Base-by-base conservation (phyloP, 768 basidiomycete species). In the Trichaptum fuscoviolaceum region DNA sequence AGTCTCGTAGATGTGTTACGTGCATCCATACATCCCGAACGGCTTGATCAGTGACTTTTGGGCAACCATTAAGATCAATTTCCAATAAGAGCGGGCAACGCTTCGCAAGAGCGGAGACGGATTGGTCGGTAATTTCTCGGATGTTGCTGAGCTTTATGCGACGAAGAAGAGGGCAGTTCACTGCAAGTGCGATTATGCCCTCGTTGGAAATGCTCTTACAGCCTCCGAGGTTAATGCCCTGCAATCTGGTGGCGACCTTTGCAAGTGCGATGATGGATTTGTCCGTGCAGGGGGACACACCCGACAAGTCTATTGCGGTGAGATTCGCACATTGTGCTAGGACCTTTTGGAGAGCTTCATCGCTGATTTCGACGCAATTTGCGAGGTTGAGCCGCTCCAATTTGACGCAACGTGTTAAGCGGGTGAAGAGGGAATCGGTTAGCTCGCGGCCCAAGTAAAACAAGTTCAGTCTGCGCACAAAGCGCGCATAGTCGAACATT, bases 381-480 rank as follows among this genome's bases (percentile, higher is more conserved):
- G 91, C 88, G 64, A 97, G 87, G 17, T 93, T 95, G 69, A 98
- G 84, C 63, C 95, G 88, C 77, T 97, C 96, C 63, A 96, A 84
- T 62, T 92, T 82, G 71, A 87, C 83, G 77, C 95, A 97, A 64
- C 81, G 83, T 52, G 84, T 81, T 69, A 96, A 86, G 61, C 87
- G 83, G 62, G 81, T 78, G 73, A 97, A 86, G 66, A 91, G 81
- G 67, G 89, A 84, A 77, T 95, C 92, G 57, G 81, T 84, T 72
- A 98, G 85, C 68, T 87, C 83, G 24, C 79, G 74, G 35, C 87
- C 87, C 52, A 98, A 80, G 63, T 84, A 83, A 64, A 89, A 82
- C 74, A 99, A 91, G 75, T 99, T 97, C 73, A 99, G 85, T 60
- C 97, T 89, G 30, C 94, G 89, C 69, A 99, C 88, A 73, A 96